Conservation (phyloP, 2,329 filamentous ascomycete genomes). For the Cordyceps cicadae region DNA sequence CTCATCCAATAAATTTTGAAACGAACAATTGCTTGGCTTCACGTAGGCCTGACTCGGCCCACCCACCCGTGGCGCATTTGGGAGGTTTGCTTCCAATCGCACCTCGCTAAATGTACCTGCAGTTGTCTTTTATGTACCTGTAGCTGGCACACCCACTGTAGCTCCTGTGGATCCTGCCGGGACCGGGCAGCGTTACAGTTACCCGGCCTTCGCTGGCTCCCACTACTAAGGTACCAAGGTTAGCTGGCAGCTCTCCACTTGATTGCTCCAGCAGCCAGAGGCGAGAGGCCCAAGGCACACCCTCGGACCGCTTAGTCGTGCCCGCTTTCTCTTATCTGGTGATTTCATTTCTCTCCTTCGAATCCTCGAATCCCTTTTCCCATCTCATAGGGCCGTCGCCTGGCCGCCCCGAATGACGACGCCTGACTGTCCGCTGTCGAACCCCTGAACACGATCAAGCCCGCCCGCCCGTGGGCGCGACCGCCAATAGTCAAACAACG, state of each 20-base stretch:
- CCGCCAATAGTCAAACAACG: background rate
- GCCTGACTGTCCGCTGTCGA: background rate
- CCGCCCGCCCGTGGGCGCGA: background rate
- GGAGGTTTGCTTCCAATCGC: too few relatives aligned
- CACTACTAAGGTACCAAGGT: too few relatives aligned
- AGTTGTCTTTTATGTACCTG: too few relatives aligned
- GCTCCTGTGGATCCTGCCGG: background rate
- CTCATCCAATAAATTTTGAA: background rate
- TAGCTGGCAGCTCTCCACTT: conserved; percentile 8
- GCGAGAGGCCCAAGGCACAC: background rate
- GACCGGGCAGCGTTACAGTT: background rate
- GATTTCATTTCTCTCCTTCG: background rate
- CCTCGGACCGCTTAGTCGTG: background rate
- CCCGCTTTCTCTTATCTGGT: conserved; percentile 1
- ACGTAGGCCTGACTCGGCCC: too few relatives aligned
- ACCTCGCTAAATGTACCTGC: too few relatives aligned
- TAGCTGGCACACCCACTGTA: background rate
- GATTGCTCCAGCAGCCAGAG: background rate
- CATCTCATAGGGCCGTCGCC: background rate
- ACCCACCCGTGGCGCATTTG: too few relatives aligned
- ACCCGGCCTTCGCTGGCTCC: too few relatives aligned
- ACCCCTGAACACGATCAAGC: background rate
- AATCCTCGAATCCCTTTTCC: background rate
- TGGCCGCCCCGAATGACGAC: conserved; percentile 2
- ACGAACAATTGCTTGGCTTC: background rate